These are phyloP conservation scores for Thielaviopsis euricoi DNA, from an alignment of 2,329 filamentous ascomycete species.

Conservation along the genomic window DNA sequence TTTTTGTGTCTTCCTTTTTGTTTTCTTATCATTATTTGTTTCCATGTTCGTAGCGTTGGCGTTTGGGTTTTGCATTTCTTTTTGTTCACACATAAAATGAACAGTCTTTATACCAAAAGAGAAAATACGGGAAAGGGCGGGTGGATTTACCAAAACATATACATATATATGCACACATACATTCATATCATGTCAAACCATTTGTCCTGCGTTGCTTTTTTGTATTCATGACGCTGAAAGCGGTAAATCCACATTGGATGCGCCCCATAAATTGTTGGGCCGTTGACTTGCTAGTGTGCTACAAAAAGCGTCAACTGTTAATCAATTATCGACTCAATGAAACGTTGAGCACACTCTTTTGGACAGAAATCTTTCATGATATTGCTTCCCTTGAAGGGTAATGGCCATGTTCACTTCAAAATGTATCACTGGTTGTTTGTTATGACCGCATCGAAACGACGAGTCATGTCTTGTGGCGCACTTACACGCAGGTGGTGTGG, in stretches of 20 bases:
- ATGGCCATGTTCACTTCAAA: not conserved
- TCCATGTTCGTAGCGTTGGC: slow-evolving; percentile 10
- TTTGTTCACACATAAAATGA: not conserved
- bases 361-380: too few species aligned
- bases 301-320: not conserved
- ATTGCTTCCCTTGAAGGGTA: not conserved
- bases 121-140: not conserved
- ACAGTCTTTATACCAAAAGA: not conserved
- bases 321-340: not conserved
- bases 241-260: not conserved
- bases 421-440: not conserved
- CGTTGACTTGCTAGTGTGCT: not conserved
- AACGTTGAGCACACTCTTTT: too few species aligned
- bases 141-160: not conserved
- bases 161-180: not conserved
- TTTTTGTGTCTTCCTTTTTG: slow-evolving; percentile 3
- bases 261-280: not conserved
- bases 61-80: slow-evolving; percentile 6
- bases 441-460: not conserved
- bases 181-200: not conserved
- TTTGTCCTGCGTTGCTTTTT: too few species aligned
- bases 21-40: too few species aligned
- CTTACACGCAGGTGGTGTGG: not conserved
- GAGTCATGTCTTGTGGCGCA: not conserved
- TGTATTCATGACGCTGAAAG: not conserved